Conservation (phyloP, 305 asterid species). For the Petunia hybrid region DNA sequence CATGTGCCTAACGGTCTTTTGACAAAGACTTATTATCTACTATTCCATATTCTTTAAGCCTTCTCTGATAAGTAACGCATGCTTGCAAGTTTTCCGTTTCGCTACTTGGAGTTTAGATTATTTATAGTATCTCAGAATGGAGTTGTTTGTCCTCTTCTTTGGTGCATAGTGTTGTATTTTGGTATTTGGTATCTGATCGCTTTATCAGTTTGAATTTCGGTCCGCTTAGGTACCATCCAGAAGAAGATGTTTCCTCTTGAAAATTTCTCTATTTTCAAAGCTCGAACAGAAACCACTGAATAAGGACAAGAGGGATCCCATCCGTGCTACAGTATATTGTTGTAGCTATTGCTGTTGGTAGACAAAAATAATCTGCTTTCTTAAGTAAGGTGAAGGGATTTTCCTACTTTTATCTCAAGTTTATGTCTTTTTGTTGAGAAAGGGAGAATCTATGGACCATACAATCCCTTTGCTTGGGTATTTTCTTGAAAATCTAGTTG, state of each 20-base stretch:
- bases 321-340: neutral
- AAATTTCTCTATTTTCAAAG: too few relatives aligned
- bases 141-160: neutral
- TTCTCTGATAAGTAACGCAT: neutral
- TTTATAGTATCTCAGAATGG: neutral
- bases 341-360: neutral
- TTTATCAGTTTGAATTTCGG: too few relatives aligned
- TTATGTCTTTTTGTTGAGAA: conserved; percentile 1
- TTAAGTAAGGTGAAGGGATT: neutral
- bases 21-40: conserved; percentile 20
- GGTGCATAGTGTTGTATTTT: neutral
- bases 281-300: too few relatives aligned
- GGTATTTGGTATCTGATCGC: too few relatives aligned
- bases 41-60: neutral
- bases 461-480: neutral
- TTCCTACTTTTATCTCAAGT: neutral
- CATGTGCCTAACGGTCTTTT: neutral
- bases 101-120: neutral
- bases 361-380: neutral
- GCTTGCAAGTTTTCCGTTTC: conserved; percentile 11
- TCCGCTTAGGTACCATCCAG: too few relatives aligned
- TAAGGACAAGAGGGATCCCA: too few relatives aligned
- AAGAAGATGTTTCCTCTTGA: too few relatives aligned
- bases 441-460: neutral
- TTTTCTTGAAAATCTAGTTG: neutral